Percentiles rank a stretch among this genome's conserved stretches.
phyloP scores from a whole-genome alignment of 176 grass and related monocot species.

The Luzula sylvatica region DNA sequence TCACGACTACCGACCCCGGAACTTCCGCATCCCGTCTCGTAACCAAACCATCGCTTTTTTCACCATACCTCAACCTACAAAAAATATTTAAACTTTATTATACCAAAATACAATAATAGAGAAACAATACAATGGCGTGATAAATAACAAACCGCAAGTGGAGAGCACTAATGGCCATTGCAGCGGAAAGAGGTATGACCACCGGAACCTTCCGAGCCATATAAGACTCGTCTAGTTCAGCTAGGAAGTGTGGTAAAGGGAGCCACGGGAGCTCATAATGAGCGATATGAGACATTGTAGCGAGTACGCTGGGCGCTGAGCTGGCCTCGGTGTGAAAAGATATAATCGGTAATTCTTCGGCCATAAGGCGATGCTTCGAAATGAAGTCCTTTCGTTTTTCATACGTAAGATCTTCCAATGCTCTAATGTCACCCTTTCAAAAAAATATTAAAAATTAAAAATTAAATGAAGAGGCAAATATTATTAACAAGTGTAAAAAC shows the following conservation, averaged over 20 bases:
- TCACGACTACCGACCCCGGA: constrained; percentile 67
- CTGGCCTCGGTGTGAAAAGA: constrained; percentile 92
- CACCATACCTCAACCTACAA: constrained; percentile 44
- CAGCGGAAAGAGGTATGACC: constrained; percentile 54
- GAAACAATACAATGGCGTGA: too few species aligned
- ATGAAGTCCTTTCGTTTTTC: constrained; percentile 78
- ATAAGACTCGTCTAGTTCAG: constrained; percentile 16
- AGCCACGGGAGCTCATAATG: constrained; percentile 71
- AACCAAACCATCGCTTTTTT: constrained; percentile 66
- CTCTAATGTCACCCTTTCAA: constrained; percentile 75
- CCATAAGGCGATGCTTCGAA: constrained; percentile 48
- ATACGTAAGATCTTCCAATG: constrained; percentile 91
- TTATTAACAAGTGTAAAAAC: constrained; percentile 10
- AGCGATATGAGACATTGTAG: constrained; percentile 47
- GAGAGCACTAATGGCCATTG: constrained; percentile 48
- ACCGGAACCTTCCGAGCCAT: constrained; percentile 46
- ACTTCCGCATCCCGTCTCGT: constrained; percentile 61
- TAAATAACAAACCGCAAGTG: constrained; percentile 56
- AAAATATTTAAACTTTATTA: too few species aligned
- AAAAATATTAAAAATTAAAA: too few species aligned
- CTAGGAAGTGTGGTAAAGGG: constrained; percentile 36
- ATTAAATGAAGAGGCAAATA: not conserved
- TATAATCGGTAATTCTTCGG: constrained; percentile 52
- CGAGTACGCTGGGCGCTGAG: constrained; percentile 42
- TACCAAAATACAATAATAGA: too few species aligned